Base-by-base conservation (phyloP, 2,329 filamentous ascomycete species). In the Phialemoniopsis sp. region DNA sequence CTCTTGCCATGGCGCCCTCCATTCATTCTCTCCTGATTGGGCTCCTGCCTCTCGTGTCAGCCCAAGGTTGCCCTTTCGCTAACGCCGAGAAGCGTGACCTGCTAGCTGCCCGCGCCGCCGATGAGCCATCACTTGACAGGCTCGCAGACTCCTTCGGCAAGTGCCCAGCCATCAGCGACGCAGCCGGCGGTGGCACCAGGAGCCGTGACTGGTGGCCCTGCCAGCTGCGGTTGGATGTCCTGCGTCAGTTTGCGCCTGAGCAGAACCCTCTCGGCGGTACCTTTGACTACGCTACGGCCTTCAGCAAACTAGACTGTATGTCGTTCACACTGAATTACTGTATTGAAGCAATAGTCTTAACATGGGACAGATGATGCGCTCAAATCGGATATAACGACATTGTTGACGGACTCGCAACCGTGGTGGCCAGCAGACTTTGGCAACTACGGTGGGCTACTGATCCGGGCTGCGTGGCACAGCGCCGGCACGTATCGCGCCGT, bases 391-490 rank as follows among this genome's bases (percentile, higher is more conserved):
- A 62, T 88, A 7, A 51, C 67, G 16, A 68, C 65, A 10, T 54
- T 87, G 51, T 81, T 87, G 78, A 87, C 82, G 37, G 78, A 85
- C 54, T 86, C 82, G 3, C 80, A 87, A 61, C 79, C 84, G 17
- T 87, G 75, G 76, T 88, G 84, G 84, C 84, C 84, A 1, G 84
- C 84, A 14, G 84, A 88, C 55, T 86, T 84, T 52, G 83, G 83
- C 35, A 80, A 87, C 68, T 88, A 87, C 50, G 84, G 84, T 46
- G 82, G 83, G 60, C 72, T 88, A 15, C 87, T 88, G 59, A 72
- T 88, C 53, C 81, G 84, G 36, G 80, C 87, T 79, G 79, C 82
- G 42, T 88, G 84, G 84, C 84, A 87, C 69, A 79, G 78, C 46
- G 76, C 84, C 8, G 84, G 84, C 44, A 88, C 84, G 34, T 87